Evolutionary conservation across 371 early-diverging fungal genomes (phyloP).

Genomic region (Mortierella sp.): DNA sequence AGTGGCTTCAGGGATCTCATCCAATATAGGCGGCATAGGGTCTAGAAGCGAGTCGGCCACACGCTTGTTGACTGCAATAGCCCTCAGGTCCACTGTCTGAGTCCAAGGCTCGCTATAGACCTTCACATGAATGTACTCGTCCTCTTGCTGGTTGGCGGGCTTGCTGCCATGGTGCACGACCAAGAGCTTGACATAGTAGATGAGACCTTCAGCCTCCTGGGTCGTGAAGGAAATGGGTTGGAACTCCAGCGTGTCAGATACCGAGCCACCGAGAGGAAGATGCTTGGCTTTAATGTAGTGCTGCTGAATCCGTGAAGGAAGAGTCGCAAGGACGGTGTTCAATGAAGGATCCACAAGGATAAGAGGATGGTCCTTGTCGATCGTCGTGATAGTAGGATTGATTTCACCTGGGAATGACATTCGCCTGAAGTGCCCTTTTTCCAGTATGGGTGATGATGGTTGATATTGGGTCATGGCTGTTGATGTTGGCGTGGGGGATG

Average conservation of each 20-base stretch:
- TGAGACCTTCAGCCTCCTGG: constrained; percentile 30
- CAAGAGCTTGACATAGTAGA: constrained; percentile 28
- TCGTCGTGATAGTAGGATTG: neutral
- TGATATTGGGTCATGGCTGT: neutral
- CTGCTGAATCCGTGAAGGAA: neutral
- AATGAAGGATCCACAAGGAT: constrained; percentile 11
- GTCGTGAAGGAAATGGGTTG: constrained; percentile 21
- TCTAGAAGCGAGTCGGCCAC: constrained; percentile 5
- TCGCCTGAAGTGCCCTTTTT: no score
- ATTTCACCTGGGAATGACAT: constrained; percentile 15
- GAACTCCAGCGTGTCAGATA: constrained; percentile 10
- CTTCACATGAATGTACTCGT: constrained; percentile 29
- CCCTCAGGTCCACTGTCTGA: constrained; percentile 7
- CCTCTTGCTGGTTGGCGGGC: neutral
- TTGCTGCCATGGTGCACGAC: constrained; percentile 3
- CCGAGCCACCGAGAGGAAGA: neutral
- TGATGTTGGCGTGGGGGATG: neutral
- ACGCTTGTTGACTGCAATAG: constrained; percentile 8
- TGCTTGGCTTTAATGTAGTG: constrained; percentile 10
- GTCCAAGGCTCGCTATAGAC: constrained; percentile 33
- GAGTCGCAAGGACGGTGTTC: constrained; percentile 6
- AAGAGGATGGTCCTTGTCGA: constrained; percentile 25
- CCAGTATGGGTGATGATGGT: no score
- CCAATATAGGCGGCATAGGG: neutral
- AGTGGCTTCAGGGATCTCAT: neutral